These are phyloP conservation scores for Aspergillus sp. DNA, from an alignment of 2,329 filamentous ascomycete species.

Conservation along the genomic window DNA sequence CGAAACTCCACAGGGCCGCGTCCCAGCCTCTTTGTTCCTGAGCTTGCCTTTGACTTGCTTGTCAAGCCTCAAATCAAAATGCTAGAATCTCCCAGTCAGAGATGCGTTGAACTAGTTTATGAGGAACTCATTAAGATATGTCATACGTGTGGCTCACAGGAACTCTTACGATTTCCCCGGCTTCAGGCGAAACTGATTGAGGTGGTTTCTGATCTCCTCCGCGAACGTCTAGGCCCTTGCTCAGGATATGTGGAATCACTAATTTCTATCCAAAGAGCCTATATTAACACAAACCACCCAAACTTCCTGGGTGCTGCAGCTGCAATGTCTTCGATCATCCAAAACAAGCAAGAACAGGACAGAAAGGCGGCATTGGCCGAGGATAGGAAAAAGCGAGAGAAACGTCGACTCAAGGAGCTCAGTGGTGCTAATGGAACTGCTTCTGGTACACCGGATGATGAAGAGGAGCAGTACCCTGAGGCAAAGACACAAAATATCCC, in stretches of 20 bases:
- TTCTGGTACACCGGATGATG: conserved; percentile 52
- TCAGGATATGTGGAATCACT: conserved; percentile 92
- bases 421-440: conserved; percentile 69
- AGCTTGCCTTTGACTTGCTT: conserved; percentile 93
- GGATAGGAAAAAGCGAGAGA: conserved; percentile 81
- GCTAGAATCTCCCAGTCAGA: conserved; percentile 87
- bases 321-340: conserved; percentile 95
- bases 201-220: conserved; percentile 90
- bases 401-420: conserved; percentile 75
- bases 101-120: conserved; percentile 96
- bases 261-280: conserved; percentile 94
- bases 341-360: conserved; percentile 90
- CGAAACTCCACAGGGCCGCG: conserved; percentile 95
- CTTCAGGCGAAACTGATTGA: conserved; percentile 96
- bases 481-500: conserved; percentile 51
- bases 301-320: conserved; percentile 96
- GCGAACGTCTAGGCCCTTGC: conserved; percentile 84
- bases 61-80: conserved; percentile 99
- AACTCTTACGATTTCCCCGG: conserved; percentile 85
- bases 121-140: conserved; percentile 99
- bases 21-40: conserved; percentile 92
- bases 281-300: conserved; percentile 99
- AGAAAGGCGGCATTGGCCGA: conserved; percentile 74
- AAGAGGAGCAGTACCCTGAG: conserved; percentile 59
- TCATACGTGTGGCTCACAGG: conserved; percentile 94